Percentiles rank a stretch among this genome's conserved stretches.
These are phyloP conservation scores for Diaporthe australafricana DNA, from an alignment of 2,329 filamentous ascomycete species.

Conservation along the genomic window DNA sequence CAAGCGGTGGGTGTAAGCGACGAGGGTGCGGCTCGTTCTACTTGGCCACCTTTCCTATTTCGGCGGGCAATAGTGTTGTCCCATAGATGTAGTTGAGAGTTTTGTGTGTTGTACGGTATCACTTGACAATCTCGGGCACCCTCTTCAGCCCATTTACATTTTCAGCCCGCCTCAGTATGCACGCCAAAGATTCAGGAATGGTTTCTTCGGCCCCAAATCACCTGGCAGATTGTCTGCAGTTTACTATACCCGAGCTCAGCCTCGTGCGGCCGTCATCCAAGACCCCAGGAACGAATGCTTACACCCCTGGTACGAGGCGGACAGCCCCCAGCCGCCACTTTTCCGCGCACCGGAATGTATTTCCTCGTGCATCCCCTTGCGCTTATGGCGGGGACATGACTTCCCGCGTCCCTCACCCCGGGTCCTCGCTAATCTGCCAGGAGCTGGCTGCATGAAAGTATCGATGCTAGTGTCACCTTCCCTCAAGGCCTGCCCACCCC, in stretches of 20 bases:
- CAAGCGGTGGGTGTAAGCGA: not conserved
- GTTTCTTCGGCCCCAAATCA: not conserved
- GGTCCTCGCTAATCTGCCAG: not conserved
- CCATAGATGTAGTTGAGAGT: conserved; percentile 29
- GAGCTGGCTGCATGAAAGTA: not conserved
- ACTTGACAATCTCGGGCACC: conserved; percentile 18
- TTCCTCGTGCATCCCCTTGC: not conserved
- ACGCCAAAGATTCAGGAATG: not conserved
- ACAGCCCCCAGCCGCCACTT: not conserved
- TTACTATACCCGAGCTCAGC: not conserved
- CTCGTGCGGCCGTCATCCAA: not conserved
- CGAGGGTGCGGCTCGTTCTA: conserved; percentile 17
- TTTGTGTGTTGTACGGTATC: conserved; percentile 11
- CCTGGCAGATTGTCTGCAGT: not conserved
- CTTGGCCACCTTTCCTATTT: conserved; percentile 26
- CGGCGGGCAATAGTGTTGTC: conserved; percentile 8
- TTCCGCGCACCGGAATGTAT: not conserved
- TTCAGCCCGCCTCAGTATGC: not conserved
- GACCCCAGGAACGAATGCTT: not conserved
- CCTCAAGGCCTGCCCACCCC: not conserved
- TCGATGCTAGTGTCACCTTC: not conserved
- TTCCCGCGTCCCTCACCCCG: conserved; percentile 1
- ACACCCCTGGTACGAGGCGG: not conserved
- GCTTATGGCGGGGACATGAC: not conserved
- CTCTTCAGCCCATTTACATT: not conserved